Evolutionary conservation across 768 basidiomycete species (phyloP).

Genomic region (Russula earlei): DNA sequence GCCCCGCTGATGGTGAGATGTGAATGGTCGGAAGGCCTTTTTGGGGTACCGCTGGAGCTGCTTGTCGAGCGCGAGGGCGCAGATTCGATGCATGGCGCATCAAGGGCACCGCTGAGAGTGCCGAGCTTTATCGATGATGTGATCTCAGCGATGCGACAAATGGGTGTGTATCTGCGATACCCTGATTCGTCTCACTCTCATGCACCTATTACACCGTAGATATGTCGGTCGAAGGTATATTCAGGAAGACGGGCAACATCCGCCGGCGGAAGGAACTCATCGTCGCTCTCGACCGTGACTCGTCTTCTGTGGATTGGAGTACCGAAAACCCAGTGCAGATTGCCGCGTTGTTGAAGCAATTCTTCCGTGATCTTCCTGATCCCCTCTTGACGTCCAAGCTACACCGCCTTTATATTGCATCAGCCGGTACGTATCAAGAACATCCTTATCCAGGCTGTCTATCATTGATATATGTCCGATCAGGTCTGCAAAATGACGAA

Average conservation of each 20-base stretch:
- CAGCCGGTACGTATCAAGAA: constrained; percentile 58
- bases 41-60: constrained; percentile 86
- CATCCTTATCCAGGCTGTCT: background rate
- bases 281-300: constrained; percentile 91
- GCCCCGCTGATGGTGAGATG: constrained; percentile 14
- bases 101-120: constrained; percentile 72
- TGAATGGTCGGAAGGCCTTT: constrained; percentile 54
- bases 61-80: constrained; percentile 90
- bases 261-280: constrained; percentile 83
- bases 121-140: constrained; percentile 99
- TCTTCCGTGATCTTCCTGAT: constrained; percentile 92
- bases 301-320: constrained; percentile 81
- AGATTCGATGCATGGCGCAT: constrained; percentile 90
- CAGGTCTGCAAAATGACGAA: constrained; percentile 62
- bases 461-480: constrained; percentile 14
- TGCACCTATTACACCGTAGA: constrained; percentile 38
- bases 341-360: constrained; percentile 94
- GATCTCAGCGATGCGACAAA: constrained; percentile 96
- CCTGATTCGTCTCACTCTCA: background rate
- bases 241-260: constrained; percentile 97
- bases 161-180: constrained; percentile 60
- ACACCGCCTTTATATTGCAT: constrained; percentile 78
- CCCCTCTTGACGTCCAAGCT: constrained; percentile 92
- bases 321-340: constrained; percentile 96
- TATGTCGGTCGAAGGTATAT: constrained; percentile 98